Conservation (phyloP, 441 rosid genomes). For the Codiaeum variegatum region DNA sequence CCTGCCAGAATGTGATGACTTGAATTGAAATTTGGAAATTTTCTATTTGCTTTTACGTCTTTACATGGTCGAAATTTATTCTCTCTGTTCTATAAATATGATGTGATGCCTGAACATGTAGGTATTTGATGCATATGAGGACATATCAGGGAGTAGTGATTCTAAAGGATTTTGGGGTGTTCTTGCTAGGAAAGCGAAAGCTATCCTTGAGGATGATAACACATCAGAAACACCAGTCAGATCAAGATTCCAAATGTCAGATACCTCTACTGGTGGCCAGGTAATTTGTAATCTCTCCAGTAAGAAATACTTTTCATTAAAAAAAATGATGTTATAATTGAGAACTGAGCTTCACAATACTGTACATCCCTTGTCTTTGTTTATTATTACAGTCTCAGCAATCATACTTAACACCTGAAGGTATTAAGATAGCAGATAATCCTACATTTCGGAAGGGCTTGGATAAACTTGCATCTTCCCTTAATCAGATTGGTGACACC, state of each 20-base stretch:
- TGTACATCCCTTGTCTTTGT: not conserved
- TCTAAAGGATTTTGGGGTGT: slow-evolving; percentile 90
- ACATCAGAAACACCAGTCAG: slow-evolving; percentile 27
- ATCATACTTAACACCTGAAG: slow-evolving; percentile 30
- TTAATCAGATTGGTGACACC: slow-evolving; percentile 75
- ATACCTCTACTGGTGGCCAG: slow-evolving; percentile 38
- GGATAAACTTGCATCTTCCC: slow-evolving; percentile 63
- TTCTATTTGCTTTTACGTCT: not conserved
- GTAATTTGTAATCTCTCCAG: slow-evolving; percentile 25
- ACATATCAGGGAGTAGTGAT: slow-evolving; percentile 34
- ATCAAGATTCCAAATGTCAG: slow-evolving; percentile 35
- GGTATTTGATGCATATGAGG: slow-evolving; percentile 73
- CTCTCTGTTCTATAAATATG: not conserved
- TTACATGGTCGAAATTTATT: not conserved
- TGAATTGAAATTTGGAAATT: not conserved
- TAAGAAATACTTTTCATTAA: not conserved
- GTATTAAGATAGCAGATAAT: slow-evolving; percentile 55
- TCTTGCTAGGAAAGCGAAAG: slow-evolving; percentile 91
- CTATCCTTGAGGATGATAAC: slow-evolving; percentile 81
- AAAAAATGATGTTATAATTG: not conserved
- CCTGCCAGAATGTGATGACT: not conserved
- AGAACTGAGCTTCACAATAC: not conserved
- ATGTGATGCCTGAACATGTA: slow-evolving; percentile 30
- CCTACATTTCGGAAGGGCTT: slow-evolving; percentile 66
- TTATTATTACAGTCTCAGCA: slow-evolving; percentile 29